These are phyloP conservation scores for Neonectria sp. DNA, from an alignment of 2,329 filamentous ascomycete genomes.

Conservation along the genomic window DNA sequence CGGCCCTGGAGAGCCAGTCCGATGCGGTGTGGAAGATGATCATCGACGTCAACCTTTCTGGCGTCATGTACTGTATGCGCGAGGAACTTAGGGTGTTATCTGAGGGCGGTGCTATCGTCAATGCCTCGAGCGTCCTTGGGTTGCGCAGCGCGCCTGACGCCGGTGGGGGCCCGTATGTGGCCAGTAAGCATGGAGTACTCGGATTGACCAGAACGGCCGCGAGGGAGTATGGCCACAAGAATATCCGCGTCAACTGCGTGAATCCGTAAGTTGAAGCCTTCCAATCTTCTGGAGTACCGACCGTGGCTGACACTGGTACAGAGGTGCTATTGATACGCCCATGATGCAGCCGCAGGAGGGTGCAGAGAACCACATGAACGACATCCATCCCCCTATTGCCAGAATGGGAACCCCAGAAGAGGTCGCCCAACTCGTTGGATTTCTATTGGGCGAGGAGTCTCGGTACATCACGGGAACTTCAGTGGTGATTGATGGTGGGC, in stretches of 20 bases:
- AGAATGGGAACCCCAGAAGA: neutral
- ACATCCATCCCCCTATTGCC: neutral
- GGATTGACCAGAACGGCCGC: neutral
- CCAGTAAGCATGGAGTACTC: neutral
- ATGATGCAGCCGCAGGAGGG: too few species aligned
- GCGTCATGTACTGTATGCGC: constrained; percentile 7
- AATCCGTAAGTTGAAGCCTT: neutral
- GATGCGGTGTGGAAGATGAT: constrained; percentile 5
- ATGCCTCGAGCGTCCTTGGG: neutral
- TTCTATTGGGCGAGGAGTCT: neutral
- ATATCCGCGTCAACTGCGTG: neutral
- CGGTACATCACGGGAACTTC: neutral
- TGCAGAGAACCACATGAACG: too few species aligned
- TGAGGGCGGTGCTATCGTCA: neutral
- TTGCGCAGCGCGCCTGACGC: neutral
- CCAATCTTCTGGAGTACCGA: neutral
- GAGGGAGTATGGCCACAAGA: neutral
- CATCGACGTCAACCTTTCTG: constrained; percentile 15
- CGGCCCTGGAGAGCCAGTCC: neutral
- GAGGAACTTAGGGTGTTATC: neutral
- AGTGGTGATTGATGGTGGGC: neutral
- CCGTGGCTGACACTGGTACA: neutral
- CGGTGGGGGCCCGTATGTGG: neutral
- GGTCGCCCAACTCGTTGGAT: constrained; percentile 62
- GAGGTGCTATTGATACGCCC: too few species aligned